Base-by-base conservation (phyloP, 2,329 filamentous ascomycete genomes). In the Knoxdaviesia proteae region DNA sequence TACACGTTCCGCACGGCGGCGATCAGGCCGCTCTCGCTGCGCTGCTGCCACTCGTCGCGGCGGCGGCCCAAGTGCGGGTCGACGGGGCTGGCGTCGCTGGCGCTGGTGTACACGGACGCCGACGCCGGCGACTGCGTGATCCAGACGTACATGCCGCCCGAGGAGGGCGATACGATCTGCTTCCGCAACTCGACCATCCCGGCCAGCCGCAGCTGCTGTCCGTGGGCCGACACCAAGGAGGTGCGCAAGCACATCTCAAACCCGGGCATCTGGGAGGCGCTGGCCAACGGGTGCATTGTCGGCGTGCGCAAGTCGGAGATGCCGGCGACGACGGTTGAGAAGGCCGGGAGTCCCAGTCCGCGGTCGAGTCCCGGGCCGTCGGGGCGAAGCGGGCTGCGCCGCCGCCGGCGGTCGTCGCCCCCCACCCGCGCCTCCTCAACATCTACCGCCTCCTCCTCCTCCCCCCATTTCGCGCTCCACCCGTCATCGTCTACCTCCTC, bases 201-300 rank as follows among this genome's bases (percentile, higher is more conserved):
- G 1, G 57, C 57, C 1, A 59, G 54, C 10, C 60, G 61, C 34
- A 61, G 59, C 5, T 69, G 63, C 46, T 71, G 65, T 47, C 54
- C 61, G 1, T 75, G 69, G 70, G 52, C 56, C 5, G 63, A 67
- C 29, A 66, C 69, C 2, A 65, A 60, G 10, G 67, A 74, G 49
- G 56, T 63, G 3, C 65, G 60, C 36, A 66, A 69, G 39, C 64
- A 61, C 6, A 63, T 84, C 6, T 56, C 64, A n/a, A 68, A 77
- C 35, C 76, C 77, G 0, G 80, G 80, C 0, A 54, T 60, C 0
- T 84, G 79, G 79, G 71, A 77, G 46, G 61, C 71, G 1, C 61
- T 81, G 6, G 62, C 66, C 0, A 68, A 67, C 33, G 72, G 75
- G 0, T 71, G 69, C 43, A 61, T 82, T 7, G 61, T 82, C 1